These are phyloP conservation scores for Magnolia sinica DNA, from an alignment of 164 flowering plant genomes.

Conservation along the genomic window DNA sequence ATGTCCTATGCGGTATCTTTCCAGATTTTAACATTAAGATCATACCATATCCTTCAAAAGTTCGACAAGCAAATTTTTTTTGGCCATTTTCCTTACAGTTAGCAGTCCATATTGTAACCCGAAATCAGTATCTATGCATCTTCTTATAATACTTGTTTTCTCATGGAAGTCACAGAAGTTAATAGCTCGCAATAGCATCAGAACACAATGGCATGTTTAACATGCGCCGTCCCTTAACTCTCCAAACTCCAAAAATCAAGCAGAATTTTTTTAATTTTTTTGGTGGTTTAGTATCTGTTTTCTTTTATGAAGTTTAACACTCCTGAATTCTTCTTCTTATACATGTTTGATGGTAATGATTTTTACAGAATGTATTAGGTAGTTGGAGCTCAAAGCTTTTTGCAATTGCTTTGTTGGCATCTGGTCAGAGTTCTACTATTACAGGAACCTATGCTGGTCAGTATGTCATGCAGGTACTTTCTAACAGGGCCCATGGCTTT, in stretches of 20 bases:
- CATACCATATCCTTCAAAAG: not conserved
- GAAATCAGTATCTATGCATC: not conserved
- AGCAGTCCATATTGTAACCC: not conserved
- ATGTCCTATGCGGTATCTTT: no score
- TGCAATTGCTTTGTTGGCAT: constrained; percentile 90
- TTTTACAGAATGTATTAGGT: constrained; percentile 74
- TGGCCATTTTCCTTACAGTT: no score
- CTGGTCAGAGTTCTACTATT: constrained; percentile 96
- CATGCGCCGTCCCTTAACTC: not conserved
- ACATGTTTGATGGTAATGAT: constrained; percentile 2
- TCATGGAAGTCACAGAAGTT: not conserved
- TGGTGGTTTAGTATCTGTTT: not conserved
- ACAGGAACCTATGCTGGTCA: constrained; percentile 98
- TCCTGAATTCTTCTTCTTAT: not conserved
- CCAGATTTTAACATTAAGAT: no score
- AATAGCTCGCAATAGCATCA: not conserved
- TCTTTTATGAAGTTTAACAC: not conserved
- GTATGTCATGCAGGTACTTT: constrained; percentile 88
- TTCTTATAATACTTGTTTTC: not conserved
- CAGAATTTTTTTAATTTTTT: not conserved
- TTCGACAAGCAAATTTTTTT: not conserved
- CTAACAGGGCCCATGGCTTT: not conserved
- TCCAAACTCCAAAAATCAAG: no score
- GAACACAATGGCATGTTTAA: not conserved
- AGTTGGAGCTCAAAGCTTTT: constrained; percentile 93